Base-by-base conservation (phyloP, 768 basidiomycete species). In the Agaricus blazei region DNA sequence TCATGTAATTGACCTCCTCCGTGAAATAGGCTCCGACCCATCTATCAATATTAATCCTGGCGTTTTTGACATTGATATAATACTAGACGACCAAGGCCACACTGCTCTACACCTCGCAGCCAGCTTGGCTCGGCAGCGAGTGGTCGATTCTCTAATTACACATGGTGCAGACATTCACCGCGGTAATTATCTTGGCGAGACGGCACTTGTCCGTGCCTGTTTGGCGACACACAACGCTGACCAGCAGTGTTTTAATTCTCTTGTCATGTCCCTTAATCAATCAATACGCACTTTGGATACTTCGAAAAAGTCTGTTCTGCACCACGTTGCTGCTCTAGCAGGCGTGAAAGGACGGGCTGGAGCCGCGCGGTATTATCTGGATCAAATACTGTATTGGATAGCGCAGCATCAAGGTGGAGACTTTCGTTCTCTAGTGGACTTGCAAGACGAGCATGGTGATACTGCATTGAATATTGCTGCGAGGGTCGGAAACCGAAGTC, bases 391-490 rank as follows among this genome's bases (percentile, higher is more conserved):
- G 62, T 78, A 85, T 59, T 93, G 86, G 84, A 82, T 98, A 61
- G 92, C 86, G 15, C 81, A 87, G 54, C 74, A 86, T 57, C 83
- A 93, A 62, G 80, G 78, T 7, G 88, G 86, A 1, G 84, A 88
- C 61, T 93, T 92, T 65, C 77, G 78, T 62, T 85, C 82, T 4
- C 70, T 98, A 49, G 85, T 98, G 9, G 93, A 98, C 68, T 73
- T 96, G 41, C 91, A 93, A 69, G 97, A 99, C 65, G 85, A 90
- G 61, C 88, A 98, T 67, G 97, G 96, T 0, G 97, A 99, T 66
- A 98, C 96, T 0, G 93, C 93, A 6, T 69, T 99, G 63, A 97
- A 97, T 71, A 90, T 98, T 62, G 93, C 96, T 12, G 95, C 96
- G 0, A 73, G 96, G 54, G 88, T 98, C 1, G 97, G 97, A 1